These are phyloP conservation scores for Trichosporon inkin DNA, from an alignment of 1,284 basidiomycete species.

Conservation along the genomic window DNA sequence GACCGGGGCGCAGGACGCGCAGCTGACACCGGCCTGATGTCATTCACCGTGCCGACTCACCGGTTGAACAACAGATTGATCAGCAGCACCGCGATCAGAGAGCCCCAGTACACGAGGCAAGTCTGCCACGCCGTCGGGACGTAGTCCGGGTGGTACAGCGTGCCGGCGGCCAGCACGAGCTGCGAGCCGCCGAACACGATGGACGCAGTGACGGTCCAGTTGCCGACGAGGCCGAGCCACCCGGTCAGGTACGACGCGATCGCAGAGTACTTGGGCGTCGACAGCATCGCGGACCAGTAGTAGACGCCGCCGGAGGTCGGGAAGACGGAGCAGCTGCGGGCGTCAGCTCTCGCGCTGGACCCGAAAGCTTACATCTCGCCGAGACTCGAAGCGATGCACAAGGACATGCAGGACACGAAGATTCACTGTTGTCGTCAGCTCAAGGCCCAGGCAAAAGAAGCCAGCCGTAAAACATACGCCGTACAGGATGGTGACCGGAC, in stretches of 20 bases:
- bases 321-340: constrained; percentile 48
- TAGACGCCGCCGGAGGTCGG: constrained; percentile 54
- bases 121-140: constrained; percentile 51
- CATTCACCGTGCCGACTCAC: constrained; percentile 26
- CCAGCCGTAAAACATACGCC: constrained; percentile 33
- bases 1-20: too few relatives aligned
- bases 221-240: constrained; percentile 53
- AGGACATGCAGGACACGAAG: constrained; percentile 52
- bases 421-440: constrained; percentile 41
- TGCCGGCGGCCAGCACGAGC: constrained; percentile 53
- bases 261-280: constrained; percentile 50
- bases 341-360: constrained; percentile 5
- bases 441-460: background rate
- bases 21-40: background rate
- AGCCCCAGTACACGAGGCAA: constrained; percentile 51
- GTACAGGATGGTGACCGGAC: constrained; percentile 50
- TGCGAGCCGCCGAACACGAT: constrained; percentile 54
- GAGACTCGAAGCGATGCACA: constrained; percentile 51
- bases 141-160: constrained; percentile 49
- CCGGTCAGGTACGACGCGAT: constrained; percentile 53
- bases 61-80: constrained; percentile 49
- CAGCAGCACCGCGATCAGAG: constrained; percentile 45
- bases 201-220: constrained; percentile 53
- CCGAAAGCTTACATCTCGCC: constrained; percentile 48
- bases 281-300: constrained; percentile 53